Evolutionary conservation across 331 rosid genomes (phyloP), one percentile per base, ranked within the genome.

Genomic region (Spiraea crenata): DNA sequence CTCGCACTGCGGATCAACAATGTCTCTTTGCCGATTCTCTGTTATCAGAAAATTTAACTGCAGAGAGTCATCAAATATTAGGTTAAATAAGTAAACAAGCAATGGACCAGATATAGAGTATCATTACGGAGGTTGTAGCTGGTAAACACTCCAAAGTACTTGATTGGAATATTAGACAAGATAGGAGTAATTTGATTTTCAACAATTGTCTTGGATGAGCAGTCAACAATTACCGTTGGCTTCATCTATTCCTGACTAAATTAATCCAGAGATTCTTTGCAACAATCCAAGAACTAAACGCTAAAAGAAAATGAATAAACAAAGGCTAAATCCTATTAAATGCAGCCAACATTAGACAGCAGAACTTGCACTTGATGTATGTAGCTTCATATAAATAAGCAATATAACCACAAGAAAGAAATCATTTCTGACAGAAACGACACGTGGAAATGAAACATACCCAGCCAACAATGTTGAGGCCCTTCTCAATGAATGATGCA

Each of bases 391-490:
- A 37, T 19, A 14, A 11, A 63, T 44, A 50, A 41, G 40, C n/a
- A 25, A 67, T 38, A 47, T 55, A 61, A 60, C 48, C 67, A 64
- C 34, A 59, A 65, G 35, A 47, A 48, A 59, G 54, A 65, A 7
- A 46, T 14, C 6, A 72, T 19, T 41, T 57, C 49, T 57, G n/a
- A 67, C 35, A 14, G 39, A 67, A 71, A 48, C 58, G 25, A 6
- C 62, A 19, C 41, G 25, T 13, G 47, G 59, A 63, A 35, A 75
- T 75, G 73, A 48, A 56, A 70, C 88, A 65, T 93, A 93, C 99
- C 95, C 99, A 91, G 84, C 97, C 99, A 79, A 91, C 97, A 76
- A 95, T 85, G 83, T 95, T 91, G 61, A 95, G 87, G 82, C 99
- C 99, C 80, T 91, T 95, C 81, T 95, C 97, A 67, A 95, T 95